phyloP scores from a whole-genome alignment of 164 flowering plant species.

The Tinospora cordifolia region DNA sequence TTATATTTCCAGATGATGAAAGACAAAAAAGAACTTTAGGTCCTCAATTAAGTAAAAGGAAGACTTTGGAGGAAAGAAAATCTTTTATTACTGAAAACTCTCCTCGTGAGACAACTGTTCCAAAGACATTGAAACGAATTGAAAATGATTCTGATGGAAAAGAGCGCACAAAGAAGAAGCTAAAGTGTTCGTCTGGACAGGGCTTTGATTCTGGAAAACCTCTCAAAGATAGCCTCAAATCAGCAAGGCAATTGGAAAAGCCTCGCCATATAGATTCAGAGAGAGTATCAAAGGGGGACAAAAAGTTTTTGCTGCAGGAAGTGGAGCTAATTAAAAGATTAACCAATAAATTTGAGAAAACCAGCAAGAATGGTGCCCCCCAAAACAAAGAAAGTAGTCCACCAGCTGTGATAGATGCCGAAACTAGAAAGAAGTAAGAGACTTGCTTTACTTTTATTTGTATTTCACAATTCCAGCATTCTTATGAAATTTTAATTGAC shows the following conservation, averaged over 20 bases:
- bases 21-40: conserved; percentile 13
- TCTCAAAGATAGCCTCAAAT: conserved; percentile 14
- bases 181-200: conserved; percentile 8
- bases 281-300: conserved; percentile 18
- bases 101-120: conserved; percentile 14
- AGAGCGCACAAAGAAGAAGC: conserved; percentile 10
- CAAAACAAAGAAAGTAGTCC: conserved; percentile 22
- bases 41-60: conserved; percentile 13
- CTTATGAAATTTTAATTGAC: neutral
- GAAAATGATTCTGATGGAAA: conserved; percentile 8
- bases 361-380: conserved; percentile 6
- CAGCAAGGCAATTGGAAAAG: conserved; percentile 10
- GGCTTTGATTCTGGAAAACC: conserved; percentile 14
- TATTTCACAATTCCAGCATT: neutral
- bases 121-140: conserved; percentile 13
- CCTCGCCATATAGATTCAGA: conserved; percentile 14
- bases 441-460: conserved; percentile 5
- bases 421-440: conserved; percentile 40
- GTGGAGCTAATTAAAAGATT: conserved; percentile 8
- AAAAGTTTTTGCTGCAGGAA: conserved; percentile 11
- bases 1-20: conserved; percentile 37
- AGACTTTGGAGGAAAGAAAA: conserved; percentile 20
- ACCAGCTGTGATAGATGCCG: conserved; percentile 31
- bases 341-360: conserved; percentile 16
- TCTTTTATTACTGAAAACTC: conserved; percentile 13